These are phyloP conservation scores for Debaryomyces udenii DNA, from an alignment of 1,139 yeast genomes.

Conservation along the genomic window DNA sequence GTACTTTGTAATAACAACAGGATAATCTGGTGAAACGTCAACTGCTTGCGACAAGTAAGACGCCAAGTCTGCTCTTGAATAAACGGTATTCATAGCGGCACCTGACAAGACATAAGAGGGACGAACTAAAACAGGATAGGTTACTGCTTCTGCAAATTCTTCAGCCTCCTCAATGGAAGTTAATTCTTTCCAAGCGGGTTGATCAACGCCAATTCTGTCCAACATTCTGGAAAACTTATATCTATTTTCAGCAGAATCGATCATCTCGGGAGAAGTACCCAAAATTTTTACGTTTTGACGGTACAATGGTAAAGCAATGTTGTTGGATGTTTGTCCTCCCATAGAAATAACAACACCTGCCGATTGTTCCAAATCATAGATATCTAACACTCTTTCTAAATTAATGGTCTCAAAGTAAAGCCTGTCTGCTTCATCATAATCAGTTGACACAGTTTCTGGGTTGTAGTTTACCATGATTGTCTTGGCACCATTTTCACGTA, in stretches of 20 bases:
- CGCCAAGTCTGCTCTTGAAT: constrained; percentile 86
- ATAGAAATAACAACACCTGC: constrained; percentile 93
- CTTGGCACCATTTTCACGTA: constrained; percentile 83
- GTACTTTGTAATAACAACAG: constrained; percentile 96
- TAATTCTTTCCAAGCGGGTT: constrained; percentile 99
- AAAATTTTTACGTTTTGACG: constrained; percentile 94
- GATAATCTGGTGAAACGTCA: constrained; percentile 96
- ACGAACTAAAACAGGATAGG: constrained; percentile 95
- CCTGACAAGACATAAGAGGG: constrained; percentile 98
- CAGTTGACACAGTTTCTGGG: constrained; percentile 98
- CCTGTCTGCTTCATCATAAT: constrained; percentile 97
- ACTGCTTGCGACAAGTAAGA: constrained; percentile 91
- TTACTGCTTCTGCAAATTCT: constrained; percentile 85
- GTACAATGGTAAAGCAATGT: constrained; percentile 90
- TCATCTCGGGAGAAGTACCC: constrained; percentile 98
- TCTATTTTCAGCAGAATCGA: constrained; percentile 97
- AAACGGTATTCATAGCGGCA: constrained; percentile 98
- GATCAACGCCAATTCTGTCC: constrained; percentile 96
- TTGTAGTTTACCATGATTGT: constrained; percentile 97
- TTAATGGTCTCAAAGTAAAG: constrained; percentile 95
- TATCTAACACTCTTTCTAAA: constrained; percentile 92
- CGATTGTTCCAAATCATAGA: constrained; percentile 89
- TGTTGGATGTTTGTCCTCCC: constrained; percentile 99
- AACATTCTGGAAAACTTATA: constrained; percentile 97
- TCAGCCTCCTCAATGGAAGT: constrained; percentile 94